Base-by-base conservation (phyloP, 2,329 filamentous ascomycete species). In the Blumeria hordei region DNA sequence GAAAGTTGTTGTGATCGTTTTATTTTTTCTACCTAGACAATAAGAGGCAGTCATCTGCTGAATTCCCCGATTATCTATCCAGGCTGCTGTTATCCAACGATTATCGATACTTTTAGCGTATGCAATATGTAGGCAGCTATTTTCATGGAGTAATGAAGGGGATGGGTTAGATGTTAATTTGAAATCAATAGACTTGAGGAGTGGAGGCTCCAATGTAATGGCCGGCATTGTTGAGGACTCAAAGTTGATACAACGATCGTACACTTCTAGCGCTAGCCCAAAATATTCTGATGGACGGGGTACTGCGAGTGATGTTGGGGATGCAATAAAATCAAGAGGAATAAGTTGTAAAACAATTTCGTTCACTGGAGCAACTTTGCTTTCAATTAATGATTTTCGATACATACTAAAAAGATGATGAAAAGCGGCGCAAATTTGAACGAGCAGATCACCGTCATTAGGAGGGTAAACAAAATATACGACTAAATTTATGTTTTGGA, bases 271-370 rank as follows among this genome's bases (percentile, higher is more conserved):
- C 16, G 82, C 83, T 14, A 88, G 70, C 55, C 70, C 75, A 47
- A 71, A 69, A 60, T 83, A 76, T 12, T 81, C 78, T 5, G 68
- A 65, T 0, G 78, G 75, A 1, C 76, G 71, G 1, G 80, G 75
- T n/a, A 84, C 72, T 1, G 80, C 74, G 12, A 88, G 67, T 1
- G 73, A 73, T 1, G 75, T 74, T 3, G 77, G 71, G 0, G 79
- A 81, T 7, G 81, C 78, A 8, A 92, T 67, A n/a, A 80, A 70
- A 55, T 78, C 75, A 14, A 81, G 72, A 0, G 86, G 81, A 1
- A 93, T 69, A 1, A 93, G 72, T 63, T 93, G 86, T 16, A 93
- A 69, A 3, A 87, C 80, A n/a, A 92, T 64, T 56, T 90, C 83
- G 55, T 78, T 80, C 21, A 69, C 62, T 3, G 71, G 65, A 6